Percentiles rank a stretch among this genome's conserved stretches.
Conservation (phyloP, 345 rosid species). For the Eucalyptus globulus region DNA sequence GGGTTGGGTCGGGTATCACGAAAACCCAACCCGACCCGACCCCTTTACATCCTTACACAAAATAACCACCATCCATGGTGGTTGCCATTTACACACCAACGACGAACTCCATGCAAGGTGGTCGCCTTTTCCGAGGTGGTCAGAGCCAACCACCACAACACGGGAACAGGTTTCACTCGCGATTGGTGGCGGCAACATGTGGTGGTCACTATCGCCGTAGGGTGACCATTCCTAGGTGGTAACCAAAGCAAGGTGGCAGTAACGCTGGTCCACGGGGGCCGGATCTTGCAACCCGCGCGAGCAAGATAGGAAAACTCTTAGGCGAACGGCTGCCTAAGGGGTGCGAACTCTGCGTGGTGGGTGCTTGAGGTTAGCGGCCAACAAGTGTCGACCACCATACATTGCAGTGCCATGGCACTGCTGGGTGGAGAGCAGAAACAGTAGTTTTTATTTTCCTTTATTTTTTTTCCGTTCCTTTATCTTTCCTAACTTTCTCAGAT, state of each 20-base stretch:
- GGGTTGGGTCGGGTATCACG: too few species aligned
- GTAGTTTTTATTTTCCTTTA: background rate
- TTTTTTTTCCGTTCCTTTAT: background rate
- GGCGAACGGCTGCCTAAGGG: background rate
- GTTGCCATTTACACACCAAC: background rate
- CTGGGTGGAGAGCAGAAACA: too few species aligned
- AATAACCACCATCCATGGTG: background rate
- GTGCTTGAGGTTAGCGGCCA: background rate
- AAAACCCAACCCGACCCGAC: too few species aligned
- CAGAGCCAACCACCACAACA: background rate
- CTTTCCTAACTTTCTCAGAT: background rate
- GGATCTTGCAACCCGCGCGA: background rate
- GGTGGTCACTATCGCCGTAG: background rate
- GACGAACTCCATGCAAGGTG: background rate
- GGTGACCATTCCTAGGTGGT: background rate
- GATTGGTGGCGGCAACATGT: background rate
- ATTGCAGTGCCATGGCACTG: too few species aligned
- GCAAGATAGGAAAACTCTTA: background rate
- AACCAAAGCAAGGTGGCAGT: background rate
- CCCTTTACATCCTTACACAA: too few species aligned
- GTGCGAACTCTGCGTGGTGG: background rate
- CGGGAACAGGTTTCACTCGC: background rate
- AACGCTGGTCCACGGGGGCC: background rate
- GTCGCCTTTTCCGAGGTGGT: background rate
- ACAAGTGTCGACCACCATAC: background rate